Conservation (phyloP, 306 rosid species). For the Cicer pinnatifidum region DNA sequence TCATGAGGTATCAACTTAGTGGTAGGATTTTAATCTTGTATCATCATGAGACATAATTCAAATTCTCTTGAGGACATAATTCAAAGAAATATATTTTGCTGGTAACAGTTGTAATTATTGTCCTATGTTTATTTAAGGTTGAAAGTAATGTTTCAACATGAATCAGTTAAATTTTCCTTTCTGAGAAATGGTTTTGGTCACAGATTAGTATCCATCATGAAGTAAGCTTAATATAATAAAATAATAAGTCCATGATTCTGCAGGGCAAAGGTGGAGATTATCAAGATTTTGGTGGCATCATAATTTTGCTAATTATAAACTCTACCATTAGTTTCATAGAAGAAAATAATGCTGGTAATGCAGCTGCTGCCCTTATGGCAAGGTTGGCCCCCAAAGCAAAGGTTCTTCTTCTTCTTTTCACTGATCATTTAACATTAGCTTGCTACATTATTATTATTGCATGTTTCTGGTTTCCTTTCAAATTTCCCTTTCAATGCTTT, state of each 20-base stretch:
- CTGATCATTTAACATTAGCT: not conserved
- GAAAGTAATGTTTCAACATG: constrained; percentile 23
- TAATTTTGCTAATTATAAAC: constrained; percentile 63
- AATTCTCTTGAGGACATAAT: no score
- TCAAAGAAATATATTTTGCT: not conserved
- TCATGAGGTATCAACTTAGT: no score
- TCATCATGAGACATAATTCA: no score
- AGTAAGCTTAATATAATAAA: constrained; percentile 11
- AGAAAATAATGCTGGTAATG: constrained; percentile 86
- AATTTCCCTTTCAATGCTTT: not conserved
- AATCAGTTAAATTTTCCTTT: constrained; percentile 2
- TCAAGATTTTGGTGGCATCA: constrained; percentile 70
- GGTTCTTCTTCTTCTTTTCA: constrained; percentile 45
- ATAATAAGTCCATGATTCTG: constrained; percentile 36
- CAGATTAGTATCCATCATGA: constrained; percentile 9
- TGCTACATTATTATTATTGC: constrained; percentile 13
- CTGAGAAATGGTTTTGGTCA: not conserved
- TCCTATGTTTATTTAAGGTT: not conserved
- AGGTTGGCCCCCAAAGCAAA: constrained; percentile 67
- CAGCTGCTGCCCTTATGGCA: constrained; percentile 71
- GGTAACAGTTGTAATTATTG: constrained; percentile 9
- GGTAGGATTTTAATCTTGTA: no score
- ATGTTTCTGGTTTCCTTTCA: constrained; percentile 11
- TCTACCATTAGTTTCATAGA: constrained; percentile 80
- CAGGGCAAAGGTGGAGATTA: constrained; percentile 56